phyloP scores from a whole-genome alignment of 176 grass and related monocot species.

The Raddia guianensis region DNA sequence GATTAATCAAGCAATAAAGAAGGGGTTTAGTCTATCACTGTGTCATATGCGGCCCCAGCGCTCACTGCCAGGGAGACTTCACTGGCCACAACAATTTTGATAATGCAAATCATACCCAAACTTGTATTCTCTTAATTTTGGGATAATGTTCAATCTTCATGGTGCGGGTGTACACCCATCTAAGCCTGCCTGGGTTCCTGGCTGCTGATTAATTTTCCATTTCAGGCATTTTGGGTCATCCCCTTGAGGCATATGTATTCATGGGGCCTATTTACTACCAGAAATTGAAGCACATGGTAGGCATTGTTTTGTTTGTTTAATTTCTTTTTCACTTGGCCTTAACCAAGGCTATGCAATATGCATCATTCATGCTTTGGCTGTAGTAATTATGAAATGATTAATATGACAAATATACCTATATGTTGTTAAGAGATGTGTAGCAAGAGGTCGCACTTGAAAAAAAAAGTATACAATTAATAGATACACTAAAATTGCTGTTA shows the following conservation, averaged over 20 bases:
- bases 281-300: slow-evolving; percentile 98
- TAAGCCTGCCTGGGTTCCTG: neutral
- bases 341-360: neutral
- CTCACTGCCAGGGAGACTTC: too few relatives aligned
- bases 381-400: neutral
- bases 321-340: slow-evolving; percentile 22
- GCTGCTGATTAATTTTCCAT: slow-evolving; percentile 18
- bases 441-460: too few relatives aligned
- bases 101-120: neutral
- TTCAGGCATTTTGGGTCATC: slow-evolving; percentile 89
- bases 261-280: slow-evolving; percentile 99
- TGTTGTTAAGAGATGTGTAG: neutral
- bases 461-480: too few relatives aligned
- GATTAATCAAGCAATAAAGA: too few relatives aligned
- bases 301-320: slow-evolving; percentile 20
- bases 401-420: neutral
- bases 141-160: neutral
- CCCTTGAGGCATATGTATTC: slow-evolving; percentile 92
- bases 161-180: neutral
- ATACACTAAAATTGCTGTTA: too few relatives aligned
- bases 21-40: too few relatives aligned
- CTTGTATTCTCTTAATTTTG: slow-evolving; percentile 1
- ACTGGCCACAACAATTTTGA: neutral
- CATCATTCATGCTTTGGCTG: neutral
- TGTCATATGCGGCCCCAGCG: too few relatives aligned